Percentiles rank a stretch among this genome's conserved stretches.
These are phyloP conservation scores for Globisporangium polare DNA, from an alignment of 352 stramenopile genomes.

Conservation along the genomic window DNA sequence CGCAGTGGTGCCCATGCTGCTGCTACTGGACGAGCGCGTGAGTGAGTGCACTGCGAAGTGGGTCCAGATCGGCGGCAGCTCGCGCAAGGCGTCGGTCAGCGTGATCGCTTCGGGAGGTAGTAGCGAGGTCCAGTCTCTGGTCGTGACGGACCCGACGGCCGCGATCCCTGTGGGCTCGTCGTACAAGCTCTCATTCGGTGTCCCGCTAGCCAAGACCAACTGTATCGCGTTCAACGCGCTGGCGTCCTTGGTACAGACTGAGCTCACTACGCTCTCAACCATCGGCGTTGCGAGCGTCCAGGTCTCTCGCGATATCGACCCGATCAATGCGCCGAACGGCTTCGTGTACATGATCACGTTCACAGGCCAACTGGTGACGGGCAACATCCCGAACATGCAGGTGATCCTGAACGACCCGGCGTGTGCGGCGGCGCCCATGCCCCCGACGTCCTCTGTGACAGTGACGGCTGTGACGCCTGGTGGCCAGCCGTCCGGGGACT, in stretches of 20 bases:
- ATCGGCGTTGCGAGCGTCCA: constrained; percentile 40
- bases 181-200: constrained; percentile 56
- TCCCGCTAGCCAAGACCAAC: constrained; percentile 16
- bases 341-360: constrained; percentile 71
- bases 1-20: constrained; percentile 28
- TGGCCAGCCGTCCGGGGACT: constrained; percentile 23
- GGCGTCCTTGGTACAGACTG: constrained; percentile 19
- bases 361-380: constrained; percentile 47
- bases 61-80: constrained; percentile 32
- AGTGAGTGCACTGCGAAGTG: constrained; percentile 20
- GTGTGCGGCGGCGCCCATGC: constrained; percentile 22
- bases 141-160: constrained; percentile 25
- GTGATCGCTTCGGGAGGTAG: constrained; percentile 54
- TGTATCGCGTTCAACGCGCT: constrained; percentile 37
- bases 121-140: constrained; percentile 52
- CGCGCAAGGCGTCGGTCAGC: constrained; percentile 39
- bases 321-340: constrained; percentile 39
- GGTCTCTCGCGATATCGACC: constrained; percentile 42
- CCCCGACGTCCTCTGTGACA: constrained; percentile 21
- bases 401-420: constrained; percentile 13
- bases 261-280: constrained; percentile 23
- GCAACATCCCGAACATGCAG: constrained; percentile 37
- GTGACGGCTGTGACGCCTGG: constrained; percentile 24
- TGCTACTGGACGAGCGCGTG: constrained; percentile 29
- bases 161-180: constrained; percentile 16